A percentile compares a stretch with the other conserved stretches of the same genome.
Conservation (phyloP, 441 rosid species). For the Syzygium malaccense region DNA sequence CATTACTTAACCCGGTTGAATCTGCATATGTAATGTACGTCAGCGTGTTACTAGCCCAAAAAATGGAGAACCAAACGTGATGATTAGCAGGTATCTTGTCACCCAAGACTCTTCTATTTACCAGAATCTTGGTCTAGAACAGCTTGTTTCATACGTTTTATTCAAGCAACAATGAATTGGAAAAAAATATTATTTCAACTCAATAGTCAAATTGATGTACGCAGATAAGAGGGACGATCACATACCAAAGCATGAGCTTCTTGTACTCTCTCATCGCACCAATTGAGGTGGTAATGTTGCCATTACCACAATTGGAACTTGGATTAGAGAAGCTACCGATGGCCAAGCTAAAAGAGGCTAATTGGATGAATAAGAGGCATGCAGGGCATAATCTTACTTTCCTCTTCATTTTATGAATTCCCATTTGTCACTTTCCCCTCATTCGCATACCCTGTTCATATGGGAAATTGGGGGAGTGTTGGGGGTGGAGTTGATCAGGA, state of each 20-base stretch:
- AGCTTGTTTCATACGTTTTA: not conserved
- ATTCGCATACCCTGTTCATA: not conserved
- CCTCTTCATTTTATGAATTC: no score
- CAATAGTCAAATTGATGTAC: not conserved
- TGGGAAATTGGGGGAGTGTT: not conserved
- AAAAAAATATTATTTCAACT: not conserved
- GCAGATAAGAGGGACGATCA: not conserved
- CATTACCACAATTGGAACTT: not conserved
- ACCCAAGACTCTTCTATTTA: not conserved
- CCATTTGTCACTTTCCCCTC: not conserved
- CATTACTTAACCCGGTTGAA: not conserved
- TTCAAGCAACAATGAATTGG: not conserved
- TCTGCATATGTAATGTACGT: not conserved
- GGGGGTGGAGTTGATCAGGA: not conserved
- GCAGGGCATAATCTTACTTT: not conserved
- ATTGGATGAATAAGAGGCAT: not conserved
- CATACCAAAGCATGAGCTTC: not conserved
- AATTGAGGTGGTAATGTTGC: not conserved
- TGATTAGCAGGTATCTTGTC: not conserved
- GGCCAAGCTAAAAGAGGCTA: not conserved
- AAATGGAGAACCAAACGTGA: not conserved
- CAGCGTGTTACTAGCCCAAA: not conserved
- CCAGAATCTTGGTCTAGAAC: not conserved
- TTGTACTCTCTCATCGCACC: not conserved
- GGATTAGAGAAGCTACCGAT: not conserved